Evolutionary conservation across 441 rosid species (phyloP), one percentile per base, ranked within the genome.

Genomic region (Croton setiger): DNA sequence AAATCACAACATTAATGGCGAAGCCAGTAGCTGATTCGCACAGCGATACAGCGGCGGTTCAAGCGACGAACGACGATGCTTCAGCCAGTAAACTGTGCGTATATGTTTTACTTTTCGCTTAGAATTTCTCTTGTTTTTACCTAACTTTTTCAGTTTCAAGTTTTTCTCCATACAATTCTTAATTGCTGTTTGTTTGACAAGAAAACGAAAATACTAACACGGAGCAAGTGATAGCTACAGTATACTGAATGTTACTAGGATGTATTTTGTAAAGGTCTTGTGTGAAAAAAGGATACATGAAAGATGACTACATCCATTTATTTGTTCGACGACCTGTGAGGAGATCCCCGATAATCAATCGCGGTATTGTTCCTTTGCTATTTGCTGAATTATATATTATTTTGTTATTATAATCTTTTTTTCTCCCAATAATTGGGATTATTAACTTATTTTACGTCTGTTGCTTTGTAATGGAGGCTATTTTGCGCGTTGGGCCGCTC

Each of bases 61-160:
- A 92, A 78, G 98, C 97, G 52, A 94, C 99, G 3, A 94, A 92
- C 83, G 99, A 90, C 77, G 97, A 92, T 72, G 98, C 98, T 56
- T 88, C 99, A 20, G 98, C 99, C 74, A 90, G 98, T 70, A 92
- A 92, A 81, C 76, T 88, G 98, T 92, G 73, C 61, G 89, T 70
- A 21, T 20, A 20, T 27, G 2, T 27, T 1, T 27, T 27, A 15
- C 69, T 57, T n/a, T 65, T 35, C 14, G 10, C 8, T 72, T 65
- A 60, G 9, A 33, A 55, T 63, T 33, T 35, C 64, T 21, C 35
- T 52, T 52, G 2, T 36, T 35, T 27, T 68, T 53, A 9, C 0
- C 7, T 39, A 54, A 55, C 5, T 51, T 51, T 60, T 11, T 52
- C 31, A 45, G 3, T 64, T 49, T 54, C 36, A 27, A n/a, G 15